Base-by-base conservation (phyloP, 108 stramenopile genomes). In the Conticribra guillardii region DNA sequence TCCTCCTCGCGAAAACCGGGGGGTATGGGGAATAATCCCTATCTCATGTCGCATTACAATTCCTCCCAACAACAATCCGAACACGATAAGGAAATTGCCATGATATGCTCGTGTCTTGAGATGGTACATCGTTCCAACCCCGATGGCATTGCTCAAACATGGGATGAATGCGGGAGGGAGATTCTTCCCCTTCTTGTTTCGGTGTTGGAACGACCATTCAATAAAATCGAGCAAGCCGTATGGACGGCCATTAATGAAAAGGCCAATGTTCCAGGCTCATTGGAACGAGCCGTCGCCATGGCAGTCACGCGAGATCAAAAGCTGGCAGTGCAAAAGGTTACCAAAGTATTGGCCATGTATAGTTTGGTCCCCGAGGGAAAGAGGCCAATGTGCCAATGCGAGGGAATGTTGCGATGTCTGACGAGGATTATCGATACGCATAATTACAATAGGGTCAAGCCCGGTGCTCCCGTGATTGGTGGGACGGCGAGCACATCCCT, bases 61-160 rank as follows among this genome's bases (percentile, higher is more conserved):
- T 62, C 14, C 33, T 57, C 76, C 14, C 76, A 76, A 48, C 67
- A 70, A 61, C 78, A 74, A 18, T 66, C 81, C 3, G 71, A 77
- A 14, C 53, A 63, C 23, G 78, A 85, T 59, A 69, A 81, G 44
- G 84, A 85, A 67, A 82, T 85, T 24, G 79, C 79, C 67, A 79
- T 85, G 65, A 60, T 78, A 19, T 78, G 77, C 59, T 71, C 69
- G 19, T 82, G 81, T 60, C 78, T 85, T 14, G 84, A 85, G 41
- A 82, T 82, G 81, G 78, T 82, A 27, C 84, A 85, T 70, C 65
- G 84, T 52, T 81, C 84, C 29, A 69, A 71, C 54, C 80, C 81
- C 3, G 81, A 75, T 62, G 80, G 75, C 19, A 80, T 85, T 60
- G 81, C 81, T 21, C 73, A 74, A 53, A 80, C 84, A 3, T 85